A percentile compares a stretch with the other conserved stretches of the same genome.
phyloP scores from a whole-genome alignment of 371 early-diverging fungal species.

The Syncephalastrum monosporum region DNA sequence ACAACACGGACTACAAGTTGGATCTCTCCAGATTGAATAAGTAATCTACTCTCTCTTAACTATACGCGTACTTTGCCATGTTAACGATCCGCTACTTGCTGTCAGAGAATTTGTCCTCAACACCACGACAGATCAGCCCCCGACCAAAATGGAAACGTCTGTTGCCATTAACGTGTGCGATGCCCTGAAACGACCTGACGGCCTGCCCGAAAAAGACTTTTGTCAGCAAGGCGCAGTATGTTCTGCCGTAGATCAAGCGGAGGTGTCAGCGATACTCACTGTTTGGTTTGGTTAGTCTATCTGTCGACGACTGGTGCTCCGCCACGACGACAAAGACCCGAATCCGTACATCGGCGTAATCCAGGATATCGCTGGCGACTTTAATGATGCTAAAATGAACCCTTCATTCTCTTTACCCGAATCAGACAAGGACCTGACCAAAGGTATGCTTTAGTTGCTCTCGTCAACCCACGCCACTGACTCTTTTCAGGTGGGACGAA shows the following conservation, averaged over 20 bases:
- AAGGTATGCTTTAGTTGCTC: conserved; percentile 10
- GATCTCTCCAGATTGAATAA: conserved; percentile 22
- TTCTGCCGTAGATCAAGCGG: not conserved
- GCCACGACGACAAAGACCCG: conserved; percentile 1
- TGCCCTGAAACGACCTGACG: conserved; percentile 12
- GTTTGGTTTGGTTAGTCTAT: conserved; percentile 9
- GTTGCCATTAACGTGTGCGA: conserved; percentile 21
- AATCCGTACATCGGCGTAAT: conserved; percentile 2
- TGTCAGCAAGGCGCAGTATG: conserved; percentile 19
- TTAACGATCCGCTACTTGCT: not conserved
- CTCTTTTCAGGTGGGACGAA: conserved; percentile 12
- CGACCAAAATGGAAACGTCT: not conserved
- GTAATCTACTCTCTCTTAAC: conserved; percentile 2
- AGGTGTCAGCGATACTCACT: not conserved
- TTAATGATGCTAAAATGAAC: conserved; percentile 10
- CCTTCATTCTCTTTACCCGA: conserved; percentile 13
- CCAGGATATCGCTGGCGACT: conserved; percentile 18
- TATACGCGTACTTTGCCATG: not conserved
- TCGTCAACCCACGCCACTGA: not conserved
- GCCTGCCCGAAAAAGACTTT: conserved; percentile 11
- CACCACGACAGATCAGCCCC: conserved; percentile 5
- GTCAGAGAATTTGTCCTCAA: conserved; percentile 11
- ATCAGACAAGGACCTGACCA: conserved; percentile 14
- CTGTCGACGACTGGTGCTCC: conserved; percentile 12
- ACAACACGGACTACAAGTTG: conserved; percentile 5